Base-by-base conservation (phyloP, 805 yeast genomes). In the Candida rishiriensis region DNA sequence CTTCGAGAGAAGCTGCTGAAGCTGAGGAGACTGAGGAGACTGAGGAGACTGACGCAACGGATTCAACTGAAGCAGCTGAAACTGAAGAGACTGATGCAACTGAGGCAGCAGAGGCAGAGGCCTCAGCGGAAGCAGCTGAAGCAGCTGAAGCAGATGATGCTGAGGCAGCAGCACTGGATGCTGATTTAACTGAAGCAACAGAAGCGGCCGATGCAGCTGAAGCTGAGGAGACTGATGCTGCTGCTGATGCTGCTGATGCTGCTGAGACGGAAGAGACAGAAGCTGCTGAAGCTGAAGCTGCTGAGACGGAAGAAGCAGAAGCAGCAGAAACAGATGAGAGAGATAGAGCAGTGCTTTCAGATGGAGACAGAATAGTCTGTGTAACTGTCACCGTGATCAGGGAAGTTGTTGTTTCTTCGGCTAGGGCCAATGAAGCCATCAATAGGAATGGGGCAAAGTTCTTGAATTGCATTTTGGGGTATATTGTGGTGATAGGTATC, bases 361-460 rank as follows among this genome's bases (percentile, higher is more conserved):
- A 64, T 30, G 79, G 78, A 29, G 76, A 63, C 55, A 71, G 66
- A 37, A 72, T 41, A 28, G 79, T 75, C 41, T 62, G 60, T 38
- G 79, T 74, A 46, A 72, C 60, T 18, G 79, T 74, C 46, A 75
- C 53, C 28, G 79, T 75, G 42, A 70, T 55, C 28, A 59, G 49
- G 28, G 69, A 58, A 43, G 78, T 73, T 38, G 76, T 70, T 29
- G 71, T 70, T 16, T 50, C 59, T 16, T 64, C 70, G 29, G 66
- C 68, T 12, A 43, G 39, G 43, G 50, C 60, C 4, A 42, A 34
- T 16, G 61, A 35, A 11, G 57, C 52, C 14, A 63, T 47, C 32
- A 62, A 39, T 30, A 57, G 40, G 17, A 60, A 37, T 37, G 62
- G 59, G 29, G 58, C 36, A 10, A 61, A 31, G 29, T 56, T 43